Conservation (phyloP, 2,329 filamentous ascomycete species). For the Penicillium paneum region DNA sequence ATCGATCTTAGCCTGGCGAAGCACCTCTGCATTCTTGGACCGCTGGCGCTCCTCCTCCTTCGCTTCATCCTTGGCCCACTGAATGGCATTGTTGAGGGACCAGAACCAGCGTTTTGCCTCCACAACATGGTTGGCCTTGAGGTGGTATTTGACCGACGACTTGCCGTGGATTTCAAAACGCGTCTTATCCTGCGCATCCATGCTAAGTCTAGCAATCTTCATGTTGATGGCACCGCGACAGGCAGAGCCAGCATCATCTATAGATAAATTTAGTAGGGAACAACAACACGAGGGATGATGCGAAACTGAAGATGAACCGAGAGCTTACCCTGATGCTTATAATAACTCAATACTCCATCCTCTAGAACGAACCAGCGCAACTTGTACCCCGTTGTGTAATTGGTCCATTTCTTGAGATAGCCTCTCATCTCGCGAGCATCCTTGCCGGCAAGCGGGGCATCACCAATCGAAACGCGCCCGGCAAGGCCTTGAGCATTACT, state of each 20-base stretch:
- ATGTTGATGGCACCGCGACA: conserved; percentile 98
- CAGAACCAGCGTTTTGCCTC: conserved; percentile 99
- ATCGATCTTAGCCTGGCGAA: conserved; percentile 77
- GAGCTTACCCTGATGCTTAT: conserved; percentile 77
- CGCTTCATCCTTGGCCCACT: conserved; percentile 96
- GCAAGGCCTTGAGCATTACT: conserved; percentile 58
- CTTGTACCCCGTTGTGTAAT: conserved; percentile 96
- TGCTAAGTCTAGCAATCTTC: conserved; percentile 89
- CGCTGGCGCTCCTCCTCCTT: conserved; percentile 81
- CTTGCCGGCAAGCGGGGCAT: conserved; percentile 64
- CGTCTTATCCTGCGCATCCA: conserved; percentile 96
- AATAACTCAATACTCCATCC: conserved; percentile 95
- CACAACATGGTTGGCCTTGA: conserved; percentile 96
- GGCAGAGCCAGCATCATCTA: conserved; percentile 87
- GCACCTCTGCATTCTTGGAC: conserved; percentile 68
- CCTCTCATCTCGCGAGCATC: conserved; percentile 97
- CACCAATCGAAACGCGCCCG: conserved; percentile 41
- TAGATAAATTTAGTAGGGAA: neutral
- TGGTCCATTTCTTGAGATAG: conserved; percentile 99
- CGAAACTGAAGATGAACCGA: neutral
- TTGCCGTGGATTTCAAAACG: conserved; percentile 98
- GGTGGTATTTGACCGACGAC: conserved; percentile 95
- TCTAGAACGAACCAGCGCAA: conserved; percentile 96
- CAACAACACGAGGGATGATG: conserved; percentile 16
- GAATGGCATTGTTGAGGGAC: conserved; percentile 97